Evolutionary conservation across 2,329 filamentous ascomycete genomes (phyloP), one percentile per base, ranked within the genome.

Genomic region (Aspergillus fumigatiaffinis): DNA sequence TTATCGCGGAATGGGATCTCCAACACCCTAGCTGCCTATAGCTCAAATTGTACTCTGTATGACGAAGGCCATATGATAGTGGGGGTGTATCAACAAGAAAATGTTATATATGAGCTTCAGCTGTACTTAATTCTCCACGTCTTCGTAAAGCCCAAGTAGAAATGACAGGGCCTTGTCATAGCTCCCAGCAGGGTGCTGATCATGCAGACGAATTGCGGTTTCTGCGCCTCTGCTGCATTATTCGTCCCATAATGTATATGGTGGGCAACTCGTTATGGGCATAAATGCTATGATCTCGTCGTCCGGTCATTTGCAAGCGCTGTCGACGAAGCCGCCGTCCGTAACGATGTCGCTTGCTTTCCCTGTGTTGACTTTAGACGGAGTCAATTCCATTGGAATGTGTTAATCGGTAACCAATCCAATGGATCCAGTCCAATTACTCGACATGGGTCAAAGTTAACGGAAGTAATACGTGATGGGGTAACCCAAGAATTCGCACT

Each of bases 401-500:
- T 12, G 7, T 21, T 44, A 44, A 44, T 21, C 9, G 7, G 9
- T 10, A n/a, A 20, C 38, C 20, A 21, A 1, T 21, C 41, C 20
- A 44, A 21, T 4, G 7, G n/a, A 44, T 12, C 17, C 4, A 3
- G 20, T 23, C 41, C 3, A n/a, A 6, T 47, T 17, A 47, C 44
- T n/a, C 26, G 23, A 17, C 32, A 38, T 7, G 5, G 5, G 29
- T 14, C 12, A 14, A 32, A 17, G 10, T 48, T 21, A 55, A 51
- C 20, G 52, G 41, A 59, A 49, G 46, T 51, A 57, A 41, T 55
- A 71, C 68, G 52, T 62, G 12, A 82, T 63, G 8, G 76, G 75
- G 60, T 82, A 73, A 3, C 77, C 77, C 53, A 83, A 61, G 47
- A 72, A 75, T 12, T 73, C 72, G 60, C 82, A 85, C 71, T 85